Conservation (phyloP, 2,329 filamentous ascomycete species). For the Cercospora sojina region DNA sequence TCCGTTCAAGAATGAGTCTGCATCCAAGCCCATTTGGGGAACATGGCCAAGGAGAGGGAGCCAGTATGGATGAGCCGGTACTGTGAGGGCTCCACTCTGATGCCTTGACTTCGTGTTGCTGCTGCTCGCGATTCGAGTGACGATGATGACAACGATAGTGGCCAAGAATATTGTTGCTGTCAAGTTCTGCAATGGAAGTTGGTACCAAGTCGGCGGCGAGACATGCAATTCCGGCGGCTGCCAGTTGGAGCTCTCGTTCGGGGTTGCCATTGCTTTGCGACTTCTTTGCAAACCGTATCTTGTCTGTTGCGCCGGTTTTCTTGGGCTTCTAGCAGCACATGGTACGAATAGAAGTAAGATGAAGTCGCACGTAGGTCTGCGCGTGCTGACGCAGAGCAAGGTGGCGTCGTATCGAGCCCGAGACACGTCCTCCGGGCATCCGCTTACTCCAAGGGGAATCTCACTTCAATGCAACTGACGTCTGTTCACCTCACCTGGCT, state of each 20-base stretch:
- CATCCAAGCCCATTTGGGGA: slow-evolving; percentile 49
- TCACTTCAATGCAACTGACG: not conserved
- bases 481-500: not conserved
- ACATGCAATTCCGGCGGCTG: slow-evolving; percentile 3
- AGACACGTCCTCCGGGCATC: not conserved
- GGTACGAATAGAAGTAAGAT: not conserved
- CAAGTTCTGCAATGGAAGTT: not conserved
- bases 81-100: slow-evolving; percentile 28
- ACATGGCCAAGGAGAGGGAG: slow-evolving; percentile 59
- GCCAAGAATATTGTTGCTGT: slow-evolving; percentile 11
- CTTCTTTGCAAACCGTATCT: not conserved
- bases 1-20: slow-evolving; percentile 46
- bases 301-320: too few relatives aligned
- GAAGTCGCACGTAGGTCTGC: not conserved
- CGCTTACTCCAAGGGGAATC: not conserved
- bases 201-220: slow-evolving; percentile 1
- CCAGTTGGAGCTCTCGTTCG: not conserved
- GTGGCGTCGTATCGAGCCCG: not conserved
- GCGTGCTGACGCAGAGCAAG: not conserved
- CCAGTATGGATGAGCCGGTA: slow-evolving; percentile 56
- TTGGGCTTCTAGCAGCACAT: not conserved
- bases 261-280: slow-evolving; percentile 1
- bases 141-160: slow-evolving; percentile 17
- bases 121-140: slow-evolving; percentile 28
- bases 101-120: slow-evolving; percentile 17